A percentile compares a stretch with the other conserved stretches of the same genome.
Conservation (phyloP, 2,329 filamentous ascomycete species). For the Fusarium penzigii region DNA sequence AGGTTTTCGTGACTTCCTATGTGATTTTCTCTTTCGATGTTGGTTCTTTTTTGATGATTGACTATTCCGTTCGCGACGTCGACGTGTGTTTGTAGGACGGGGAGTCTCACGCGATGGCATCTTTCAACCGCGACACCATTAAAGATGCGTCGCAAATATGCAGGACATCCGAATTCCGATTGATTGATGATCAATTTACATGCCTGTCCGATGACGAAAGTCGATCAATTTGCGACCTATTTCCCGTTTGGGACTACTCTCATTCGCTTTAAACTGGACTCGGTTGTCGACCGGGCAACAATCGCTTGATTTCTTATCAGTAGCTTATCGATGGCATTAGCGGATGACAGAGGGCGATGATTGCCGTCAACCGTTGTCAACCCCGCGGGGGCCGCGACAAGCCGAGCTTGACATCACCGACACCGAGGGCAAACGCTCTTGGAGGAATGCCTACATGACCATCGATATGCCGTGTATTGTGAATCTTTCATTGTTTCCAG, state of each 20-base stretch:
- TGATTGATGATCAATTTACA: slow-evolving; percentile 10
- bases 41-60: slow-evolving; percentile 35
- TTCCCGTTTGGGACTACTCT: slow-evolving; percentile 23
- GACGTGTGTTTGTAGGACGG: slow-evolving; percentile 31
- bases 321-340: slow-evolving; percentile 5
- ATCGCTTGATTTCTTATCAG: slow-evolving; percentile 41
- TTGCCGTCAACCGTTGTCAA: slow-evolving; percentile 30
- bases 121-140: slow-evolving; percentile 16
- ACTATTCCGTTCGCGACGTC: slow-evolving; percentile 28
- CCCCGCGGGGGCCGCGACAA: slow-evolving; percentile 40
- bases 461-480: slow-evolving; percentile 13
- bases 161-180: slow-evolving; percentile 7
- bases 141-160: slow-evolving; percentile 27
- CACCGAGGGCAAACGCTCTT: slow-evolving; percentile 29
- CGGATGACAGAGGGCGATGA: slow-evolving; percentile 21
- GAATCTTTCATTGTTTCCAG: slow-evolving; percentile 10
- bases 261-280: slow-evolving; percentile 16
- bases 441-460: slow-evolving; percentile 21
- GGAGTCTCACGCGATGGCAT: slow-evolving; percentile 41
- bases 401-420: slow-evolving; percentile 37
- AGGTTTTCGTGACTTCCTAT: slow-evolving; percentile 30
- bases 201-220: slow-evolving; percentile 17
- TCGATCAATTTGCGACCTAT: slow-evolving; percentile 14
- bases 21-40: slow-evolving; percentile 38
- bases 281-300: slow-evolving; percentile 44